Percentiles rank a stretch among this genome's conserved stretches.
phyloP scores from a whole-genome alignment of 116 monocot genomes.

The Phalaenopsis hybrid region DNA sequence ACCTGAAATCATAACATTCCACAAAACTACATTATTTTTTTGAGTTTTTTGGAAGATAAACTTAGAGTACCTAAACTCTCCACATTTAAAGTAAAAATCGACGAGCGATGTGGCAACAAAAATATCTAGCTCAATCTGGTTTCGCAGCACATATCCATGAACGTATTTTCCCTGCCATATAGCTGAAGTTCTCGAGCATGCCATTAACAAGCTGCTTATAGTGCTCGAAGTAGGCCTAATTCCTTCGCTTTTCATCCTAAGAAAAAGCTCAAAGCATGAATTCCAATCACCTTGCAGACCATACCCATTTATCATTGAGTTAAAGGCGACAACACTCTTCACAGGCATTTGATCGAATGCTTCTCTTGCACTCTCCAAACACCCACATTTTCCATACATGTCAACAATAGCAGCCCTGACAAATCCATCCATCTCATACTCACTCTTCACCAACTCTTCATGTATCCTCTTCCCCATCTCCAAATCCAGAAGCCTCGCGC shows the following conservation, averaged over 20 bases:
- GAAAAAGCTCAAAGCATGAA: conserved; percentile 47
- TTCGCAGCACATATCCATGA: conserved; percentile 48
- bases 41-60: conserved; percentile 29
- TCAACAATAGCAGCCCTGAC: conserved; percentile 49
- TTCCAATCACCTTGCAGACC: conserved; percentile 31
- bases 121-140: conserved; percentile 35
- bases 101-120: conserved; percentile 42
- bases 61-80: conserved; percentile 26
- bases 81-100: conserved; percentile 67
- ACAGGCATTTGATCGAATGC: conserved; percentile 39
- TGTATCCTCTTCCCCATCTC: conserved; percentile 47
- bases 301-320: conserved; percentile 59
- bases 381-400: conserved; percentile 67
- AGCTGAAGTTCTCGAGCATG: conserved; percentile 39
- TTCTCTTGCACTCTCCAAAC: conserved; percentile 36
- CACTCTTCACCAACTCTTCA: conserved; percentile 23
- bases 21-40: conserved; percentile 31
- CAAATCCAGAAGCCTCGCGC: conserved; percentile 41
- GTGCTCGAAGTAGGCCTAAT: conserved; percentile 43
- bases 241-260: conserved; percentile 37
- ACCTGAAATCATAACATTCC: conserved; percentile 77
- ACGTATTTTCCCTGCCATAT: conserved; percentile 40
- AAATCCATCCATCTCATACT: conserved; percentile 44
- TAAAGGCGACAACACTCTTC: conserved; percentile 50
- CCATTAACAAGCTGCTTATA: conserved; percentile 50